Conservation (phyloP, 2,329 filamentous ascomycete species). For the Cercospora brassicicola region DNA sequence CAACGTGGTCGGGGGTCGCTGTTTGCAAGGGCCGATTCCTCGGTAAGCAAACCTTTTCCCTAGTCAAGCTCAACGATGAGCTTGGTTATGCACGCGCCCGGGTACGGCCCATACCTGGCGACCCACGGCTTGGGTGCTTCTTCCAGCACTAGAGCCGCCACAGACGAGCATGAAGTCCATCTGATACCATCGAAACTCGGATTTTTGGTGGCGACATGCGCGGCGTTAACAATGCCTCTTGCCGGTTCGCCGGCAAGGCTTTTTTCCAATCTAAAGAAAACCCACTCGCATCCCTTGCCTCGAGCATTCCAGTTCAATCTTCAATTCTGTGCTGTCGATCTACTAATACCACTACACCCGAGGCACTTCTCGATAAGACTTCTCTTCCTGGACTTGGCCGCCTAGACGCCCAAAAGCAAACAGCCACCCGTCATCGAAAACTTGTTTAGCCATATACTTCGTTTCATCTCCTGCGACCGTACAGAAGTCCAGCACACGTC, state of each 20-base stretch:
- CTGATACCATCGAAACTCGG: slow-evolving; percentile 1
- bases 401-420: background rate
- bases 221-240: background rate
- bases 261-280: background rate
- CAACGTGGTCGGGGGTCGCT: background rate
- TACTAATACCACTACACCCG: background rate
- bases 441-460: background rate
- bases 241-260: background rate
- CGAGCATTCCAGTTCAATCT: background rate
- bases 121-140: background rate
- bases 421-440: background rate
- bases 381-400: background rate
- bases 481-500: background rate
- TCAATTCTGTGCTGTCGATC: background rate
- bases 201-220: background rate
- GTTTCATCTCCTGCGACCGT: background rate
- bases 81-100: background rate
- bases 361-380: background rate
- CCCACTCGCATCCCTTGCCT: background rate
- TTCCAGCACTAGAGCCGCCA: slow-evolving; percentile 2
- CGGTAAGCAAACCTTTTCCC: background rate
- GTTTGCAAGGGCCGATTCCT: background rate
- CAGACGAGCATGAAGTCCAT: background rate
- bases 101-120: background rate
- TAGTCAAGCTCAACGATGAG: background rate